Conservation (phyloP, 371 early-diverging fungal genomes). For the Funneliformis caledonium region DNA sequence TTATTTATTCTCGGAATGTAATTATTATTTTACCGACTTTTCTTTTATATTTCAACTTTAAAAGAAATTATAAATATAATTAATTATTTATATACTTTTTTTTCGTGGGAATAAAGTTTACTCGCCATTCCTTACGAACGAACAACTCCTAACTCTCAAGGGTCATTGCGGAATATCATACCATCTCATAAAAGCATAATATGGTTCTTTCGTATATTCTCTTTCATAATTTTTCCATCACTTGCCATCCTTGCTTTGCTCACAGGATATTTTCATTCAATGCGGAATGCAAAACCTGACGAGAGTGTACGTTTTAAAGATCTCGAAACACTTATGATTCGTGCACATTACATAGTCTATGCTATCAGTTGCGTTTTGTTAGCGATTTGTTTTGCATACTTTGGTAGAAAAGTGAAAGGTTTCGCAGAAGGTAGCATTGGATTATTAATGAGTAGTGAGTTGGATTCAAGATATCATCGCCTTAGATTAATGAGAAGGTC, state of each 20-base stretch:
- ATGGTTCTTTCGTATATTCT: conserved; percentile 8
- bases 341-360: conserved; percentile 4
- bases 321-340: background rate
- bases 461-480: background rate
- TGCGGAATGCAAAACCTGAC: background rate
- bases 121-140: background rate
- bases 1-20: conserved; percentile 6
- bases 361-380: background rate
- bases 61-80: background rate
- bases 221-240: background rate
- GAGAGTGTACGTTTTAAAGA: background rate
- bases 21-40: background rate
- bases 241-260: background rate
- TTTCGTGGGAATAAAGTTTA: background rate
- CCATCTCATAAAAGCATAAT: conserved; percentile 8
- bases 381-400: conserved; percentile 10
- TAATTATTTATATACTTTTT: background rate
- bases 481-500: conserved; percentile 3
- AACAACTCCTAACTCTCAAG: background rate
- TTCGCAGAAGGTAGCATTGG: background rate
- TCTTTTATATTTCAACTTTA: background rate
- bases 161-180: background rate
- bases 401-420: conserved; percentile 11
- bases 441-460: background rate
- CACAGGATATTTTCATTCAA: background rate